These are phyloP conservation scores for Erythrophleum ivorense DNA, from an alignment of 331 rosid species.

Conservation along the genomic window DNA sequence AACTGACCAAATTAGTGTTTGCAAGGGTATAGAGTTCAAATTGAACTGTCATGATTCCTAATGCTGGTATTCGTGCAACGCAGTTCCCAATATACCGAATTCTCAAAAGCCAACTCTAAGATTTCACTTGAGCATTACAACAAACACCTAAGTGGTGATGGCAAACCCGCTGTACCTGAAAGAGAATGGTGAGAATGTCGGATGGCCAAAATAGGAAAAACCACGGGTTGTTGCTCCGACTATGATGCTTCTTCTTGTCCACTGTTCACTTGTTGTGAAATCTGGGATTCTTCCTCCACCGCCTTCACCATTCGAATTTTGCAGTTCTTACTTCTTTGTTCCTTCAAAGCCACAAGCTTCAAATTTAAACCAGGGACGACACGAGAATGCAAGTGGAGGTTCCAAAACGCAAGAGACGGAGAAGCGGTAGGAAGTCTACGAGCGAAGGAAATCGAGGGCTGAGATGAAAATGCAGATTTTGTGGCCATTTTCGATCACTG, in stretches of 20 bases:
- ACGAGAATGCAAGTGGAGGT: conserved; percentile 37
- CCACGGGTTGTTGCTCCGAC: conserved; percentile 66
- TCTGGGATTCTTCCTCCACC: conserved; percentile 58
- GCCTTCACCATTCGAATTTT: conserved; percentile 45
- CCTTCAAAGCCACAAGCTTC: conserved; percentile 23
- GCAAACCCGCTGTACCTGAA: conserved; percentile 57
- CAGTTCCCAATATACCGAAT: not conserved
- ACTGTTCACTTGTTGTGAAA: conserved; percentile 37
- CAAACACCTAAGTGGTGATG: not conserved
- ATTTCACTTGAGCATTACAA: conserved; percentile 18
- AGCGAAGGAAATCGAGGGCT: conserved; percentile 39
- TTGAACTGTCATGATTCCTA: not conserved
- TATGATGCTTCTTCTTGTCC: conserved; percentile 43
- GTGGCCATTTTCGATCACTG: conserved; percentile 59
- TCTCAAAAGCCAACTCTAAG: not conserved
- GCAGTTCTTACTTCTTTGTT: conserved; percentile 31
- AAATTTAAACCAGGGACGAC: conserved; percentile 35
- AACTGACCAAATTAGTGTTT: not conserved
- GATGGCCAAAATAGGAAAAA: conserved; percentile 77
- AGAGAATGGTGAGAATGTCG: conserved; percentile 80
- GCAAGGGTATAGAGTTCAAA: not conserved
- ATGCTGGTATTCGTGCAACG: not conserved
- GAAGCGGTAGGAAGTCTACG: conserved; percentile 27
- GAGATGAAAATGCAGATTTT: conserved; percentile 47
- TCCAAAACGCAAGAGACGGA: conserved; percentile 42